Evolutionary conservation across 495 filamentous ascomycete genomes (phyloP), one percentile per base, ranked within the genome.

Genomic region (Trichoderma parareesei): DNA sequence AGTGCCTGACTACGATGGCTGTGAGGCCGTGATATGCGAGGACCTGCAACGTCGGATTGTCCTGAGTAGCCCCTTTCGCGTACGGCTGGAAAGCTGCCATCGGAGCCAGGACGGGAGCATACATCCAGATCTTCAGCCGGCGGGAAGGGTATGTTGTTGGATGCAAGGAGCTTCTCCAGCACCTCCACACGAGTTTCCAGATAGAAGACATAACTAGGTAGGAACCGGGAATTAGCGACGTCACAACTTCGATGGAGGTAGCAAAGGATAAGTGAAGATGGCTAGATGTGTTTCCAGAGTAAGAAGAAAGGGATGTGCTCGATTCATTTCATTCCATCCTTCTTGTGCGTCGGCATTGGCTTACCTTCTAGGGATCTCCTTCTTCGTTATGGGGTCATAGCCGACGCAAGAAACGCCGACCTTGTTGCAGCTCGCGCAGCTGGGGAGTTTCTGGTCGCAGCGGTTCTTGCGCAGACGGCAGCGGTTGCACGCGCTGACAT

Each of bases 301-400:
- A 55, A 18, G 48, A 33, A 8, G 1, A 14, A 43, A 2, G 1
- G 14, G 9, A 43, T 55, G 4, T 2, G 5, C 10, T 33, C 27
- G 5, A 4, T 55, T 16, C 0, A 11, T 33, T 33, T 0, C 27
- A 9, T 8, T 55, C 5, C 1, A n/a, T n/a, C n/a, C n/a, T n/a
- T 55, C 3, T 55, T 57, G 5, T 2, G 11, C 44, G 1, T 4
- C 44, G 3, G 5, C 48, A 57, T 57, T 14, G 64, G 75, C 83
- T 73, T 65, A 87, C 84, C 85, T 89, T 70, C 92, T 83, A 53
- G 93, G 93, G 43, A 97, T 96, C 72, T 96, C 91, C 73, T 89
- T 82, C 80, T 97, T 97, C 18, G 90, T 96, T 69, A 97, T 95
- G 27, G 92, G 93, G 72, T 98, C 93, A 72, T 95, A 97, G 46